phyloP scores from a whole-genome alignment of 108 stramenopile species.

The Cafeteria roenbergensis region DNA sequence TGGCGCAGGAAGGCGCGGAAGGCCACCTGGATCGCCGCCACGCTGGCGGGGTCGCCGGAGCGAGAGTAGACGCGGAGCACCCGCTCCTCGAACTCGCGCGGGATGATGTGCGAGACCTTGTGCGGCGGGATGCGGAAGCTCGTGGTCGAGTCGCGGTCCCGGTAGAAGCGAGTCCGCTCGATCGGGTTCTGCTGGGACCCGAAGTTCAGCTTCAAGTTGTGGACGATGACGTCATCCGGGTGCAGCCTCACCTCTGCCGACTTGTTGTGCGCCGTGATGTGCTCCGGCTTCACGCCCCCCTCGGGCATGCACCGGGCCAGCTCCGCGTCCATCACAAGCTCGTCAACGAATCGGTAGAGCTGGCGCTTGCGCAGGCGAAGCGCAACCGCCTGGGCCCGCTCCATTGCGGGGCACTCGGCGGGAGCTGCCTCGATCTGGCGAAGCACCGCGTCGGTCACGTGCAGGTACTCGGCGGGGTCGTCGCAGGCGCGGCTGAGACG shows the following conservation, averaged over 20 bases:
- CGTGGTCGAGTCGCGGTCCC: background rate
- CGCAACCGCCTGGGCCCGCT: background rate
- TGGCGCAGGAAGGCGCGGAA: background rate
- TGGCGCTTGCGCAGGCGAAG: background rate
- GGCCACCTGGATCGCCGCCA: background rate
- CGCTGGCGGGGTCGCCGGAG: background rate
- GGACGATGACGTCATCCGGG: conserved; percentile 10
- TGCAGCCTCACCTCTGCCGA: background rate
- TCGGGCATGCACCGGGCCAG: background rate
- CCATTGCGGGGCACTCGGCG: background rate
- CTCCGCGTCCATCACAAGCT: background rate
- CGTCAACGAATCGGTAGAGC: conserved; percentile 7
- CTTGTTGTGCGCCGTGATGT: background rate
- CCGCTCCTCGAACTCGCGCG: background rate
- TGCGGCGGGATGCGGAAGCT: background rate
- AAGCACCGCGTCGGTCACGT: conserved; percentile 1
- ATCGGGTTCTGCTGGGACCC: conserved; percentile 4
- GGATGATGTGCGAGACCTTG: conserved; percentile 1
- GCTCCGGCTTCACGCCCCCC: background rate
- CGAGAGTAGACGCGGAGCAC: conserved; percentile 2
- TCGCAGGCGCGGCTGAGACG: background rate
- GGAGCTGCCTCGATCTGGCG: background rate
- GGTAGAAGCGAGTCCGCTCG: background rate
- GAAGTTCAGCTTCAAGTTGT: conserved; percentile 5
- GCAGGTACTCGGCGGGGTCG: background rate